These are phyloP conservation scores for Colletotrichum gloeosporioides DNA, from an alignment of 2,329 filamentous ascomycete genomes.

Conservation along the genomic window DNA sequence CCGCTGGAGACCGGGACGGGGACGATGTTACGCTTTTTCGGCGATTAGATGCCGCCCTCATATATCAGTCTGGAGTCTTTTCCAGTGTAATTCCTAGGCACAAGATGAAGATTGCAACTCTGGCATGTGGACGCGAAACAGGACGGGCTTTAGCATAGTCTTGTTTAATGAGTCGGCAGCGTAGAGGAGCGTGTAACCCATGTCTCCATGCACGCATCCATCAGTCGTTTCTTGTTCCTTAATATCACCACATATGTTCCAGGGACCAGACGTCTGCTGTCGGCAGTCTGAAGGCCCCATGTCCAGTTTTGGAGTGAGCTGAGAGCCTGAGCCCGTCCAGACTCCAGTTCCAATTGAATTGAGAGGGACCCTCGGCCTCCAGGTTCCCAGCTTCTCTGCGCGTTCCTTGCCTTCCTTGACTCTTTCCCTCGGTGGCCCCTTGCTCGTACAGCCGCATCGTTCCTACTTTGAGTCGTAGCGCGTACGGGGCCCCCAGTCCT, in stretches of 20 bases:
- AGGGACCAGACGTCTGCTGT: neutral
- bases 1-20: neutral
- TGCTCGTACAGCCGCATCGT: neutral
- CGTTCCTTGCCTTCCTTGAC: neutral
- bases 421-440: neutral
- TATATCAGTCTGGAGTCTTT: neutral
- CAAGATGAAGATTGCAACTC: neutral
- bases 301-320: constrained; percentile 11
- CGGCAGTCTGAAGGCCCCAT: constrained; percentile 9
- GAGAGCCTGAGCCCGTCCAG: neutral
- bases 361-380: neutral
- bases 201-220: neutral
- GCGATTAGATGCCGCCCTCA: neutral
- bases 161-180: neutral
- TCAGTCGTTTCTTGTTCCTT: constrained; percentile 19
- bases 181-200: neutral
- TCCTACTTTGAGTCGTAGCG: constrained; percentile 2
- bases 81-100: neutral
- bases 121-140: neutral
- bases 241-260: constrained; percentile 8
- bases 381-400: neutral
- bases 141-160: neutral
- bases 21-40: neutral
- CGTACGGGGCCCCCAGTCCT: neutral
- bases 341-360: neutral